Percentiles rank a stretch among this genome's conserved stretches.
Conservation (phyloP, 208 protist species). For the Borovskyia barvae region DNA sequence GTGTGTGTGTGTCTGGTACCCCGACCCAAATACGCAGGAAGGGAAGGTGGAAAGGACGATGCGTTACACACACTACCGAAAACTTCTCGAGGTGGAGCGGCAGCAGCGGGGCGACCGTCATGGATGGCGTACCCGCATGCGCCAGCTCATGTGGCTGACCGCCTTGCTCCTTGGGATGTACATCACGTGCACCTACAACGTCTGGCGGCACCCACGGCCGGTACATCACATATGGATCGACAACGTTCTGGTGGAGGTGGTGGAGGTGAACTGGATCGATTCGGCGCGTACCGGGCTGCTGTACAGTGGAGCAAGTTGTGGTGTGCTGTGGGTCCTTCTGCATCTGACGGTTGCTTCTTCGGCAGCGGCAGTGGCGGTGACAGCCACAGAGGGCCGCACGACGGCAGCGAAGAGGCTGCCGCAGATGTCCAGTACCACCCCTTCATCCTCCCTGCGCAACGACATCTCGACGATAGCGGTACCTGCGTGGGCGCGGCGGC, state of each 20-base stretch:
- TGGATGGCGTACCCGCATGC: constrained; percentile 4
- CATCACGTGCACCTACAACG: constrained; percentile 6
- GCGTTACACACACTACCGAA: constrained; percentile 26
- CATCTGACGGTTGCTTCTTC: constrained; percentile 6
- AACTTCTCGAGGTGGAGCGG: constrained; percentile 24
- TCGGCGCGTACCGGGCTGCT: constrained; percentile 8
- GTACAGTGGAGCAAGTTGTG: constrained; percentile 13
- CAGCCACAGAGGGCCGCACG: too few relatives aligned
- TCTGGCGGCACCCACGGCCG: constrained; percentile 35
- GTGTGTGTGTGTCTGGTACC: too few relatives aligned
- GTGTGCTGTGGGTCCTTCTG: constrained; percentile 20
- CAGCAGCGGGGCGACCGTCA: constrained; percentile 12
- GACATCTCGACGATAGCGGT: constrained; percentile 13
- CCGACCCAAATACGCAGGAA: too few relatives aligned
- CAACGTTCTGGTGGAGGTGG: constrained; percentile 69
- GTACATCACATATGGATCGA: constrained; percentile 63
- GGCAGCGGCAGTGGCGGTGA: too few relatives aligned
- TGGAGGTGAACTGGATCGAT: constrained; percentile 43
- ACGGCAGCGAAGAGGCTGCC: too few relatives aligned
- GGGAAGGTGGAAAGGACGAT: too few relatives aligned
- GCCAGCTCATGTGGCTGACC: constrained; percentile 19
- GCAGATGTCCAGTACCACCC: background rate
- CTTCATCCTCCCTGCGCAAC: background rate
- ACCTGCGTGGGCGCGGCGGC: constrained; percentile 18
- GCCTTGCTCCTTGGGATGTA: constrained; percentile 11